A percentile compares a stretch with the other conserved stretches of the same genome.
Conservation (phyloP, 1,284 basidiomycete species). For the Ceratobasidium theobromae region DNA sequence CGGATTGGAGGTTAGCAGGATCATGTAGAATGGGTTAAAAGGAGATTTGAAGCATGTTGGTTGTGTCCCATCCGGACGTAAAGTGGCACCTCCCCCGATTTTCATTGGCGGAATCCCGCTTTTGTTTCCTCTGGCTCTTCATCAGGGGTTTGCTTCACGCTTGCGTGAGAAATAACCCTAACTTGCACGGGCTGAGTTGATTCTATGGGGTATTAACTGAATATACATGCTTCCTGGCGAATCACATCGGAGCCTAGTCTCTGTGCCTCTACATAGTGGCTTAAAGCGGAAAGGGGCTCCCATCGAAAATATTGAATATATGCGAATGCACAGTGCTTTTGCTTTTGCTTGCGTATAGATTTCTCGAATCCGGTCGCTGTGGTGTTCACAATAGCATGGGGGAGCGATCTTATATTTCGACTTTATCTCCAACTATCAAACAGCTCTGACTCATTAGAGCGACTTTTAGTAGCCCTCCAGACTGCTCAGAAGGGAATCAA, state of each 20-base stretch:
- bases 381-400: constrained; percentile 1
- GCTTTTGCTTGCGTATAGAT: constrained; percentile 82
- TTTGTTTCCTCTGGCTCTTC: constrained; percentile 68
- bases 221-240: constrained; percentile 40
- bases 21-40: too few relatives aligned
- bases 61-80: too few relatives aligned
- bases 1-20: too few relatives aligned
- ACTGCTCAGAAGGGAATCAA: background rate
- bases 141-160: constrained; percentile 69
- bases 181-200: background rate
- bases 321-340: constrained; percentile 79
- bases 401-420: constrained; percentile 33
- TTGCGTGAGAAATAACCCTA: constrained; percentile 66
- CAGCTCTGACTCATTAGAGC: background rate
- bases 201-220: background rate
- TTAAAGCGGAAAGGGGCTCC: constrained; percentile 66
- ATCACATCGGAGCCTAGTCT: constrained; percentile 35
- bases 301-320: constrained; percentile 84
- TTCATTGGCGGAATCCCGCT: constrained; percentile 72
- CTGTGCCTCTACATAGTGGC: constrained; percentile 60
- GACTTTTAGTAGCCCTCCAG: background rate
- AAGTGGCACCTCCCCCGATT: too few relatives aligned
- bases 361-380: constrained; percentile 74
- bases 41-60: too few relatives aligned
- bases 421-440: constrained; percentile 33